Evolutionary conservation across 192 early-diverging fungal genomes (phyloP).

Genomic region (Rhizophagus clarus): DNA sequence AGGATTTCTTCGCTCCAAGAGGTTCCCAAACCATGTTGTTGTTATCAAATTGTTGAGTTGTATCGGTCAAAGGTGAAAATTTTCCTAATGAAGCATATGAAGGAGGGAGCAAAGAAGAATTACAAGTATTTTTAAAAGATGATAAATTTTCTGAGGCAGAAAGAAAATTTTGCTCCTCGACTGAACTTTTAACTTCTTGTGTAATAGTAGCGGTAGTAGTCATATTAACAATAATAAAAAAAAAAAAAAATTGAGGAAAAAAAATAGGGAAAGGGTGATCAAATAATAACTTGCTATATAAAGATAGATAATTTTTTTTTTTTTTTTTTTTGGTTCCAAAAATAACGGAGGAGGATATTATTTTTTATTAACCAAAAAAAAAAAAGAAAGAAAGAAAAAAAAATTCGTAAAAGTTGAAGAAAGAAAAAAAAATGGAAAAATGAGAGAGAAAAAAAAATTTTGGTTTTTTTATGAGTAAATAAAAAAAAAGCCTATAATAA

Average conservation of each 20-base stretch:
- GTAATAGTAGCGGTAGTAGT: neutral
- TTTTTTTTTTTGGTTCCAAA: neutral
- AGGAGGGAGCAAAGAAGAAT: neutral
- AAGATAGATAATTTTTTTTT: neutral
- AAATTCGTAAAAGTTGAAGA: no score
- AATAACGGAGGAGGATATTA: neutral
- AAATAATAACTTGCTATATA: neutral
- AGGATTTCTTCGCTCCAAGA: neutral
- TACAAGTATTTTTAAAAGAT: neutral
- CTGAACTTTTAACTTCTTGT: neutral
- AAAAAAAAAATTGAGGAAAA: neutral
- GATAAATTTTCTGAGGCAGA: neutral
- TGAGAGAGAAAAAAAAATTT: no score
- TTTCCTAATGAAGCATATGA: neutral
- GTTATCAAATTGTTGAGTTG: neutral
- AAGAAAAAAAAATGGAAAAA: no score
- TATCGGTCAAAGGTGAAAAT: neutral
- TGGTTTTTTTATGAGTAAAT: no score
- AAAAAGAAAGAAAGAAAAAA: no score
- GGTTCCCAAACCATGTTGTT: conserved; percentile 8
- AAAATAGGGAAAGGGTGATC: neutral
- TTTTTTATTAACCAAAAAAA: no score
- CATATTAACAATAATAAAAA: neutral
- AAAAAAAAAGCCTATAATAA: no score
- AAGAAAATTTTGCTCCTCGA: neutral